Percentiles rank a stretch among this genome's conserved stretches.
phyloP scores from a whole-genome alignment of 2,329 filamentous ascomycete genomes.

The Xylaria sp. region DNA sequence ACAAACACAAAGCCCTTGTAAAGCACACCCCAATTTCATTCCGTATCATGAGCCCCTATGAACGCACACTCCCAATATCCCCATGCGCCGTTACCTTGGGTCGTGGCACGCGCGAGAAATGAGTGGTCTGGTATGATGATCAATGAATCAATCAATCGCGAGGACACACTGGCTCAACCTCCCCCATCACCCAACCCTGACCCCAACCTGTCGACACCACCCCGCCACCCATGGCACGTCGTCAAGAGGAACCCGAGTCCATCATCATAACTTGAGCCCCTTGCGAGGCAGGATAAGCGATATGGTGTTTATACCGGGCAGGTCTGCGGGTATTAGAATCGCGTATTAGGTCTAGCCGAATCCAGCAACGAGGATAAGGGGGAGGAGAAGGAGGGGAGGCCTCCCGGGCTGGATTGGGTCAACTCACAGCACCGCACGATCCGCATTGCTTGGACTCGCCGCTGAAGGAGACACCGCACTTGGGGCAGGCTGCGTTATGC shows the following conservation, averaged over 20 bases:
- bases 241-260: too few species aligned
- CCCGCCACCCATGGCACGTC: too few species aligned
- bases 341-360: background rate
- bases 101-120: background rate
- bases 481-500: conserved; percentile 55
- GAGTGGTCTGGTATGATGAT: background rate
- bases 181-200: background rate
- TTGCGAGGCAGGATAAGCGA: background rate
- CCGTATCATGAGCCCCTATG: too few species aligned
- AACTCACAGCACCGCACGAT: conserved; percentile 60
- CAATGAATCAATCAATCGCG: too few species aligned
- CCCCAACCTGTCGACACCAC: background rate
- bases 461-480: conserved; percentile 54
- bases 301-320: conserved; percentile 22
- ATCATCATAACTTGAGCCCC: too few species aligned
- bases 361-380: background rate
- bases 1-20: too few species aligned
- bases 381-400: background rate
- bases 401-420: too few species aligned
- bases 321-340: conserved; percentile 14
- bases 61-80: background rate
- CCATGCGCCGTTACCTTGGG: background rate
- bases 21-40: too few species aligned
- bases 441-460: conserved; percentile 55
- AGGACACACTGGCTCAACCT: background rate